These are phyloP conservation scores for Ceratocystis diversiconidia DNA, from an alignment of 2,329 filamentous ascomycete species.

Conservation along the genomic window DNA sequence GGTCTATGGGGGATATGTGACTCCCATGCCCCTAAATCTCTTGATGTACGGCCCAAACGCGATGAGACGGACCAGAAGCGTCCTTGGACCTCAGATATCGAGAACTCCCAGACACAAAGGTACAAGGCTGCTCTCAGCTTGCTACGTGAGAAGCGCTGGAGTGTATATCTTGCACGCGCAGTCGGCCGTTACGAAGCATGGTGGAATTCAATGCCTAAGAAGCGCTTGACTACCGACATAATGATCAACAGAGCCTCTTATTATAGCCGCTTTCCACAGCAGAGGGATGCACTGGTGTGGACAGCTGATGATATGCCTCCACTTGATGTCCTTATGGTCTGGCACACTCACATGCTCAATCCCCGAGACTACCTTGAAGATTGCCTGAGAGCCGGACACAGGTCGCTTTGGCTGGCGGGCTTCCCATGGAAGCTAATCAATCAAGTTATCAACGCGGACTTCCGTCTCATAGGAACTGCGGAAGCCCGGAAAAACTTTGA, in stretches of 20 bases:
- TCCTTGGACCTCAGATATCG: not conserved
- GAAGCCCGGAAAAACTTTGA: slow-evolving; percentile 35
- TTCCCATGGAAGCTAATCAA: slow-evolving; percentile 53
- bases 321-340: slow-evolving; percentile 61
- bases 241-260: slow-evolving; percentile 22
- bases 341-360: slow-evolving; percentile 68
- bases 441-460: slow-evolving; percentile 41
- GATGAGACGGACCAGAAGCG: slow-evolving; percentile 5
- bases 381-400: slow-evolving; percentile 43
- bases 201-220: slow-evolving; percentile 35
- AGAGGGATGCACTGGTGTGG: slow-evolving; percentile 13
- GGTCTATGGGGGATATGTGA: slow-evolving; percentile 53
- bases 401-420: slow-evolving; percentile 44
- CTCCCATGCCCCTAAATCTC: slow-evolving; percentile 24
- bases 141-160: slow-evolving; percentile 60
- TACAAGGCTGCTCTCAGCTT: slow-evolving; percentile 29
- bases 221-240: slow-evolving; percentile 26
- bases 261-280: slow-evolving; percentile 10
- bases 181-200: slow-evolving; percentile 54
- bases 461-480: slow-evolving; percentile 39
- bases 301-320: slow-evolving; percentile 8
- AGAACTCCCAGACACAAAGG: slow-evolving; percentile 24
- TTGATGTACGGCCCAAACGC: not conserved
- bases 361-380: slow-evolving; percentile 63
- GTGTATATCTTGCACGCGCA: slow-evolving; percentile 52